Percentiles rank a stretch among this genome's conserved stretches.
Conservation (phyloP, 345 rosid genomes). For the Barbarea vulgaris region DNA sequence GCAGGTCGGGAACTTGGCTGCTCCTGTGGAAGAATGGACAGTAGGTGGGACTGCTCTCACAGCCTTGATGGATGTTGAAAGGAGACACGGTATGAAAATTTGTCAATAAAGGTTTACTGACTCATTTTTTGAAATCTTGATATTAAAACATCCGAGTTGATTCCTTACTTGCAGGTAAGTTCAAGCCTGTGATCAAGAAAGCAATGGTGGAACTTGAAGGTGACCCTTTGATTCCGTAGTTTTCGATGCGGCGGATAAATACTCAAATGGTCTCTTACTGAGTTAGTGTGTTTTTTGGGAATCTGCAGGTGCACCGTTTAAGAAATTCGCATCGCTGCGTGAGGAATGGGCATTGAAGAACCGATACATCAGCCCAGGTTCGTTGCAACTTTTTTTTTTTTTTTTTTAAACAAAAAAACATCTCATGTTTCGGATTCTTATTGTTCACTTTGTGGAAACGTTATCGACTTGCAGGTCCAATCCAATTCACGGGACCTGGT, state of each 20-base stretch:
- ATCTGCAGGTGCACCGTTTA: constrained; percentile 83
- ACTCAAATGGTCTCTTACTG: neutral
- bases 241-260: neutral
- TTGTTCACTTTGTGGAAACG: neutral
- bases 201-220: constrained; percentile 99
- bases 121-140: neutral
- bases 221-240: constrained; percentile 33
- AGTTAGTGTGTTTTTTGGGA: neutral
- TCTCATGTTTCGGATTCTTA: neutral
- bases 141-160: neutral
- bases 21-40: constrained; percentile 90
- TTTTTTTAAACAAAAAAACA: neutral
- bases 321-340: constrained; percentile 72
- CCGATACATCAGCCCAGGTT: constrained; percentile 92
- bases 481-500: constrained; percentile 87
- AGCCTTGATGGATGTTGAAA: constrained; percentile 96
- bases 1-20: constrained; percentile 93
- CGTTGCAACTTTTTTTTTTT: constrained; percentile 13
- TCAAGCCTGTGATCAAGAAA: constrained; percentile 99
- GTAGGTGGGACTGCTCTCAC: constrained; percentile 97
- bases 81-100: constrained; percentile 79
- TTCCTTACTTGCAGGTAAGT: constrained; percentile 63
- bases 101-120: neutral
- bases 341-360: constrained; percentile 90
- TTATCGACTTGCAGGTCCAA: constrained; percentile 64